These are phyloP conservation scores for Phytopythium boreale DNA, from an alignment of 352 stramenopile species.

Conservation along the genomic window DNA sequence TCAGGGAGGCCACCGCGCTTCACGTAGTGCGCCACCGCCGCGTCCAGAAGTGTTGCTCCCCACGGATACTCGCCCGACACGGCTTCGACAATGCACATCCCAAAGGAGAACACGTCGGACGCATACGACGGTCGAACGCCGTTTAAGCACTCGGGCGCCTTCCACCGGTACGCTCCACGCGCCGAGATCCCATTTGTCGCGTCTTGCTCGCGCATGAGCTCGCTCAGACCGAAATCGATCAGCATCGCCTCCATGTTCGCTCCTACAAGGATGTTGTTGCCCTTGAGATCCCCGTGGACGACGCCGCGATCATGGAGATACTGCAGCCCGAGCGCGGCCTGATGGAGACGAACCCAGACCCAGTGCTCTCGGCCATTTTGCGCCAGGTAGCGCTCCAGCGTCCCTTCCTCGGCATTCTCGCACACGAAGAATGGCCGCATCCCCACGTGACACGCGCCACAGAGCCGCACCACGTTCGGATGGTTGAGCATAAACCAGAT, in stretches of 20 bases:
- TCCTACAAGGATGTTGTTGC: slow-evolving; percentile 33
- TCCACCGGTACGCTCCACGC: slow-evolving; percentile 17
- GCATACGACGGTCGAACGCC: background rate
- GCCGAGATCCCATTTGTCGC: background rate
- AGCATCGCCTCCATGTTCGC: slow-evolving; percentile 23
- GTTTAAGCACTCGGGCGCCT: slow-evolving; percentile 20
- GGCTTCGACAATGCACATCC: background rate
- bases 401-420: slow-evolving; percentile 21
- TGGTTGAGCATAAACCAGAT: slow-evolving; percentile 28
- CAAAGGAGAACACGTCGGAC: slow-evolving; percentile 3
- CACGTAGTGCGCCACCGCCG: background rate
- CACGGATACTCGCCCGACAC: background rate
- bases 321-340: slow-evolving; percentile 17
- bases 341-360: slow-evolving; percentile 15
- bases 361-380: background rate
- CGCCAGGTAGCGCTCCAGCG: slow-evolving; percentile 19
- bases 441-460: slow-evolving; percentile 25
- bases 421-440: slow-evolving; percentile 30
- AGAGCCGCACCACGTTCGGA: slow-evolving; percentile 29
- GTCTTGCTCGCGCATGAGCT: background rate
- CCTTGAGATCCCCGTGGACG: slow-evolving; percentile 34
- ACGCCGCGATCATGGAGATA: slow-evolving; percentile 30
- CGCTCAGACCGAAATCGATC: slow-evolving; percentile 26
- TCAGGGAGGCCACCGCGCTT: background rate
- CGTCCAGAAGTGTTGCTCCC: background rate